Percentiles rank a stretch among this genome's conserved stretches.
These are phyloP conservation scores for Xylaria sp. DNA, from an alignment of 2,329 filamentous ascomycete species.

Conservation along the genomic window DNA sequence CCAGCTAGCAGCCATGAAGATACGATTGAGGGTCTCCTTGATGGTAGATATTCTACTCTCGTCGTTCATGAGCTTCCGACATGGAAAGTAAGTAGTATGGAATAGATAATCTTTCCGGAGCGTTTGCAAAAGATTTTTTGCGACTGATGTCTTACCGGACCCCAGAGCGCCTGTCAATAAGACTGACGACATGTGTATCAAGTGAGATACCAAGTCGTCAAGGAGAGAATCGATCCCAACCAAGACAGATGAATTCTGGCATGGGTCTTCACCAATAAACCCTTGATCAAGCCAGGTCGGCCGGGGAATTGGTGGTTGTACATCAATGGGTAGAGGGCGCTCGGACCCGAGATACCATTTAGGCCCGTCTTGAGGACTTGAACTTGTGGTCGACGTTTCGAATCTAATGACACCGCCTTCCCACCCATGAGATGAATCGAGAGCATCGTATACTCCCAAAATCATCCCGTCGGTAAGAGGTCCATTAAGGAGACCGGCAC, in stretches of 20 bases:
- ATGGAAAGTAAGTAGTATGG: conserved; percentile 85
- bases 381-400: conserved; percentile 51
- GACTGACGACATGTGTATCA: conserved; percentile 87
- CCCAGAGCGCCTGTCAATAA: conserved; percentile 88
- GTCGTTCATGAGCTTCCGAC: conserved; percentile 84
- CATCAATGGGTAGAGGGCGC: conserved; percentile 72
- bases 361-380: conserved; percentile 62
- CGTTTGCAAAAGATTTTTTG: conserved; percentile 74
- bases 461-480: conserved; percentile 90
- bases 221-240: conserved; percentile 86
- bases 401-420: conserved; percentile 78
- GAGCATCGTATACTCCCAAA: conserved; percentile 62
- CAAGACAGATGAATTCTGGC: conserved; percentile 61
- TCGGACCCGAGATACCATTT: conserved; percentile 82
- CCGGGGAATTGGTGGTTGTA: conserved; percentile 74
- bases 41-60: conserved; percentile 89
- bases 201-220: conserved; percentile 72
- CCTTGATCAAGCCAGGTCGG: conserved; percentile 60
- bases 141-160: conserved; percentile 84
- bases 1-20: conserved; percentile 92
- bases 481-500: conserved; percentile 73
- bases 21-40: conserved; percentile 81
- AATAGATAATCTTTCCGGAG: conserved; percentile 77
- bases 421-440: conserved; percentile 67
- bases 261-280: conserved; percentile 58